A percentile compares a stretch with the other conserved stretches of the same genome.
Conservation (phyloP, 31 red algal genomes). For the Endocladia muricata region DNA sequence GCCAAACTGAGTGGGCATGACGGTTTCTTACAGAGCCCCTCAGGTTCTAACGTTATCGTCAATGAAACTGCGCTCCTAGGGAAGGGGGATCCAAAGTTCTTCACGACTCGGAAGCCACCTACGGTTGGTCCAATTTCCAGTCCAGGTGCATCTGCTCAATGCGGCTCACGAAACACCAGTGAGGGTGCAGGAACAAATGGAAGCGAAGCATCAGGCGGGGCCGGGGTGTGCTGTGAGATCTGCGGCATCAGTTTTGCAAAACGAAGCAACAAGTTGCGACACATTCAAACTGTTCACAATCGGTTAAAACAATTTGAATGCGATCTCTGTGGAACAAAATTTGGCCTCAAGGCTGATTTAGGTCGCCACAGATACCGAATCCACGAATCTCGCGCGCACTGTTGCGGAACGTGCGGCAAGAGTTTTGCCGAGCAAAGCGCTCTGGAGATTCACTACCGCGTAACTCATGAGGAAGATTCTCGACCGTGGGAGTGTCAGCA, state of each 20-base stretch:
- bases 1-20: not conserved
- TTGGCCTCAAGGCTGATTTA: constrained; percentile 57
- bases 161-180: not conserved
- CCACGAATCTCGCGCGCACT: constrained; percentile 32
- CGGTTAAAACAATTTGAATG: constrained; percentile 43
- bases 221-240: constrained; percentile 26
- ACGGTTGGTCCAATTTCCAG: not conserved
- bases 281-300: constrained; percentile 53
- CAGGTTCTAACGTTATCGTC: not conserved
- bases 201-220: not conserved
- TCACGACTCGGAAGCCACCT: not conserved
- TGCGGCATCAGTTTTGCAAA: constrained; percentile 49
- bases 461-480: constrained; percentile 27
- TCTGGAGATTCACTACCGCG: constrained; percentile 31
- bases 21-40: not conserved
- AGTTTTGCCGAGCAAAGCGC: constrained; percentile 36
- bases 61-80: not conserved
- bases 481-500: constrained; percentile 33
- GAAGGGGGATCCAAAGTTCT: not conserved
- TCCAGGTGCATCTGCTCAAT: not conserved
- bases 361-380: constrained; percentile 33
- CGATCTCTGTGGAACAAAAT: constrained; percentile 31
- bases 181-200: not conserved
- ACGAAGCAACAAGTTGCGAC: constrained; percentile 40
- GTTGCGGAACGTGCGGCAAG: constrained; percentile 38